Evolutionary conservation across 768 basidiomycete species (phyloP), one percentile per base, ranked within the genome.

Genomic region (Termitomyces sp.): DNA sequence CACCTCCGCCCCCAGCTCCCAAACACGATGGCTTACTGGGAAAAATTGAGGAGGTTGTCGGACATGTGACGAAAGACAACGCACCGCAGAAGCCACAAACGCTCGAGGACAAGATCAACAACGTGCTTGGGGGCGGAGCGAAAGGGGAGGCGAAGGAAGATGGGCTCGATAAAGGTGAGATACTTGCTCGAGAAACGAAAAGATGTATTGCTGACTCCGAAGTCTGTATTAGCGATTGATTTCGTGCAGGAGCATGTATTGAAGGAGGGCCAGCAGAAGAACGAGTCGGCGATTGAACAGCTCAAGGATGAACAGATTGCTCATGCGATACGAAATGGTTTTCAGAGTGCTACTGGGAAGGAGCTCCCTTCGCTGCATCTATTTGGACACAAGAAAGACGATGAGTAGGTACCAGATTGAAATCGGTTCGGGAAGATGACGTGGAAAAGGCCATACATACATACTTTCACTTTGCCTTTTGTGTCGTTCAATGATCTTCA

Each of bases 221-320:
- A 15, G 11, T 51, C 28, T 2, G 65, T 53, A 32, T 22, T 44
- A 78, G 77, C 73, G 18, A 74, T 80, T 55, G 77, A 79, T 63
- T 73, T 74, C 40, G 72, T 79, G 18, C 78, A 80, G 63, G 75
- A 79, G 64, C 76, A 78, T 65, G 67, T 78, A 35, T 64, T 80
- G 38, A 69, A 71, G 38, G 58, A 73, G 56, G 78, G 78, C 13
- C 63, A 67, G 44, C 79, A 80, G 67, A 66, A 69, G 20, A 67
- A 79, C 63, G 79, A 80, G 65, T 67, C 70, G 20, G 75, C 73
- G 4, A 24, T 74, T 35, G 78, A 79, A 66, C 77, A 79, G 67
- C 57, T 70, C 64, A 80, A 79, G 61, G 78, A 79, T 65, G 71
- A 75, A 58, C 69, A 73, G 66, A 77, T 79, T 60, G 70, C 73